Evolutionary conservation across 148 eudicot species (phyloP), one percentile per base, ranked within the genome.

Genomic region (Linanthus parryae): DNA sequence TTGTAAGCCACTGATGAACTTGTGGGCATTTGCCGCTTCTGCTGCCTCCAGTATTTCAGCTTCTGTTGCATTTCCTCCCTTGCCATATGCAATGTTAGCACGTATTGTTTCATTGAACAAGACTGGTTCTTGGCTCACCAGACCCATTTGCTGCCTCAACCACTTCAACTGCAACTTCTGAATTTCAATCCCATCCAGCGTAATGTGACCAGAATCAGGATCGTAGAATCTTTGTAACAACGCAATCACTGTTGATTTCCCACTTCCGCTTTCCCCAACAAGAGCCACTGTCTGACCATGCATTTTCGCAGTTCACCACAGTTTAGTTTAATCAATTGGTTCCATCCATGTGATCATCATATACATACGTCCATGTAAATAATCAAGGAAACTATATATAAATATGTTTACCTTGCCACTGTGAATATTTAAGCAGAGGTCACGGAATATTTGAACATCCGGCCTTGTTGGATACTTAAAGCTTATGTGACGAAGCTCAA

Each of bases 211-310:
- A 0, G 83, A 74, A 65, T 76, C 76, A 12, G 83, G 83, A 55
- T 85, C 76, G 43, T 85, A 85, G 41, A 78, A 85, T 56, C 94
- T 76, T 59, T 85, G 88, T 41, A 85, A 34, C 17, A 85, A 61
- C 16, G 88, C 78, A 21, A 85, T 72, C 30, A 81, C 88, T 18
- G 88, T 81, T 51, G 94, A 85, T 72, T 85, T 85, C 39, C 88
- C 88, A n/a, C 94, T 70, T 34, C 94, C 94, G 60, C 94, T 85
- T 57, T 85, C 94, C 44, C 94, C 94, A 42, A 85, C 94, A 8
- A 85, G 56, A 52, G 88, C 94, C 35, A 85, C 79, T 2, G 80
- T 69, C 89, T 83, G 69, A 7, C n/a, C n/a, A n/a, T n/a, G n/a
- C n/a, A n/a, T n/a, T n/a, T n/a, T n/a, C n/a, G n/a, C n/a, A n/a